phyloP scores from a whole-genome alignment of 148 eudicot genomes.

The Polygonum aviculare region DNA sequence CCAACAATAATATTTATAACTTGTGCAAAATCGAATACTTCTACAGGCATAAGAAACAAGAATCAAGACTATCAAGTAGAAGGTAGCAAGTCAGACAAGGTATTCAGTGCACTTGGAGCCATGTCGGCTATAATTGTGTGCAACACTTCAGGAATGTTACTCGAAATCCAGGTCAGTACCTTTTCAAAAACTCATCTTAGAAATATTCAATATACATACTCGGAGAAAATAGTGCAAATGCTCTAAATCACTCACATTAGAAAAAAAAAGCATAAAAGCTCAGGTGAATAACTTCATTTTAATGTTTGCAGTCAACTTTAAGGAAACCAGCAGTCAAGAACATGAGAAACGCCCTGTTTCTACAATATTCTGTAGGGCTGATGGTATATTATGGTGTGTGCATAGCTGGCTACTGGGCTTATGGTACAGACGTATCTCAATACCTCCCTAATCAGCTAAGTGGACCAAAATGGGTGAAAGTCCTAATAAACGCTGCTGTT shows the following conservation, averaged over 20 bases:
- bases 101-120: constrained; percentile 43
- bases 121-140: constrained; percentile 47
- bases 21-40: neutral
- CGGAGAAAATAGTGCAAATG: neutral
- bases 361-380: constrained; percentile 43
- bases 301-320: constrained; percentile 45
- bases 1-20: neutral
- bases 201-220: neutral
- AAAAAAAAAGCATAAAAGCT: neutral
- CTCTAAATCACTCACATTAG: neutral
- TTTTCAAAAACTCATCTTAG: neutral
- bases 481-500: constrained; percentile 39
- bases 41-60: constrained; percentile 32
- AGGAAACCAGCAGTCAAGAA: constrained; percentile 41
- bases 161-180: constrained; percentile 46
- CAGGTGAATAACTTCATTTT: neutral
- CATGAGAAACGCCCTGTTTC: constrained; percentile 45
- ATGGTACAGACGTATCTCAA: constrained; percentile 45
- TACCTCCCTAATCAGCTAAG: constrained; percentile 43
- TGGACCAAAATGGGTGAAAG: constrained; percentile 56
- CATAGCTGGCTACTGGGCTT: constrained; percentile 56
- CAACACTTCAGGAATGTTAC: constrained; percentile 52
- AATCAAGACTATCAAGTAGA: constrained; percentile 33
- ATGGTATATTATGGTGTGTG: constrained; percentile 44
- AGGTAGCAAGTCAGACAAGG: constrained; percentile 34